Evolutionary conservation across 1,284 basidiomycete genomes (phyloP).

Genomic region (Ustilago shanxiensis): DNA sequence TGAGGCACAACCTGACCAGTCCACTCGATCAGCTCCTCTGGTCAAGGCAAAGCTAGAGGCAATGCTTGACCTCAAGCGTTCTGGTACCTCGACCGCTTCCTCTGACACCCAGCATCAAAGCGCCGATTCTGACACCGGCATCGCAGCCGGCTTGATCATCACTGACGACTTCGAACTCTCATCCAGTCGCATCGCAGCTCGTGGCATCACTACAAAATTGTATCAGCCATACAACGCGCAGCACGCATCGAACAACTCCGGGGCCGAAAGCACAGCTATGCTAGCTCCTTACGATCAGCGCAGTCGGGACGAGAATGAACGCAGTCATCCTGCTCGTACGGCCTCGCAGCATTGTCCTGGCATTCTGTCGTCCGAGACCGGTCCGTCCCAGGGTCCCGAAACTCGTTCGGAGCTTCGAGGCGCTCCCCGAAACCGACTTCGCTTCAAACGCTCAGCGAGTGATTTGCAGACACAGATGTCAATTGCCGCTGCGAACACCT

Average conservation of each 20-base stretch:
- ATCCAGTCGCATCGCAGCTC: constrained; percentile 49
- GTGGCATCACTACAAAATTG: constrained; percentile 10
- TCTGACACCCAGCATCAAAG: constrained; percentile 3
- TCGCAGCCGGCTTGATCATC: constrained; percentile 58
- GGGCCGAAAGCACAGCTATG: not conserved
- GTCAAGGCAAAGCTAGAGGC: constrained; percentile 48
- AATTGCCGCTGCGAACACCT: not conserved
- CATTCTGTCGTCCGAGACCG: not conserved
- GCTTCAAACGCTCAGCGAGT: constrained; percentile 46
- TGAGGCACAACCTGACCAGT: constrained; percentile 7
- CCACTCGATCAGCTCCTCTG: constrained; percentile 5
- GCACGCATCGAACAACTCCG: not conserved
- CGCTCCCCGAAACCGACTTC: constrained; percentile 29
- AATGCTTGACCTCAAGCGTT: constrained; percentile 51
- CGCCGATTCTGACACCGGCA: constrained; percentile 44
- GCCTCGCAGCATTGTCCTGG: constrained; percentile 17
- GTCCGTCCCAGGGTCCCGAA: not conserved
- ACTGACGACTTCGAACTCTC: constrained; percentile 63
- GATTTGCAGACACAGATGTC: constrained; percentile 36
- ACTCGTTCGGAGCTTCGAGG: constrained; percentile 27
- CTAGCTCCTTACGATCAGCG: not conserved
- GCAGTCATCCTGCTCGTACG: constrained; percentile 22
- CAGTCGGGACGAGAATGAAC: constrained; percentile 4
- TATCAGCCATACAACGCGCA: constrained; percentile 7
- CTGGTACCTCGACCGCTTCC: constrained; percentile 11